Percentiles rank a stretch among this genome's conserved stretches.
Conservation (phyloP, 208 protist genomes). For the Crithidia sp. region DNA sequence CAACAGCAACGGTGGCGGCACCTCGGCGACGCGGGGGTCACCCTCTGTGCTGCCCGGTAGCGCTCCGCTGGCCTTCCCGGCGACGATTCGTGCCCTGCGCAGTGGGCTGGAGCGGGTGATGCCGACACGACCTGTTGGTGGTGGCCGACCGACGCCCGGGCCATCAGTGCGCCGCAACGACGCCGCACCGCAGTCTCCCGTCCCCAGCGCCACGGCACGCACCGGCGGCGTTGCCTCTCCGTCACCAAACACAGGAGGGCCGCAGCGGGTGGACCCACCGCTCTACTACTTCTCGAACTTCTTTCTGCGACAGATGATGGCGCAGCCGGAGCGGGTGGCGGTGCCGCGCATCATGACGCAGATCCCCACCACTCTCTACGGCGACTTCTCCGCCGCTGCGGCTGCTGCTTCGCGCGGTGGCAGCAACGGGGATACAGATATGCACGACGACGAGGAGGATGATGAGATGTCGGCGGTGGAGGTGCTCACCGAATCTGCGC, state of each 20-base stretch:
- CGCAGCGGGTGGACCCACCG: background rate
- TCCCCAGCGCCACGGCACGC: background rate
- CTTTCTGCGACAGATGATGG: slow-evolving; percentile 15
- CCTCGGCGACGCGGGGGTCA: background rate
- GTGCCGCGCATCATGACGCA: slow-evolving; percentile 21
- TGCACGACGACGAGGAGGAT: background rate
- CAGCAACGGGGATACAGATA: slow-evolving; percentile 8
- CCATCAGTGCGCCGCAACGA: slow-evolving; percentile 1
- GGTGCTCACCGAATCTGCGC: slow-evolving; percentile 6
- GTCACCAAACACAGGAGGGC: no score
- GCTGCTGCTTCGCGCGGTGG: background rate
- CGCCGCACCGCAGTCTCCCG: background rate
- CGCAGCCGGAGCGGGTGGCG: slow-evolving; percentile 13
- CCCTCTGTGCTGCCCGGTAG: background rate
- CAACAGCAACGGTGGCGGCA: background rate
- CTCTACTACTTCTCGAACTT: slow-evolving; percentile 9
- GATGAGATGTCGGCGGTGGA: background rate
- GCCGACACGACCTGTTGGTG: background rate
- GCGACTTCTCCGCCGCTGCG: slow-evolving; percentile 11
- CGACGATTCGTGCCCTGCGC: slow-evolving; percentile 28
- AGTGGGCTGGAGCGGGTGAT: slow-evolving; percentile 25
- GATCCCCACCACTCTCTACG: slow-evolving; percentile 15
- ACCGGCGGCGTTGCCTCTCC: background rate
- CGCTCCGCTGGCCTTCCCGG: slow-evolving; percentile 14
- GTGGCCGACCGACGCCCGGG: slow-evolving; percentile 4